Conservation (phyloP, 352 stramenopile genomes). For the Elongisporangium prolatum region DNA sequence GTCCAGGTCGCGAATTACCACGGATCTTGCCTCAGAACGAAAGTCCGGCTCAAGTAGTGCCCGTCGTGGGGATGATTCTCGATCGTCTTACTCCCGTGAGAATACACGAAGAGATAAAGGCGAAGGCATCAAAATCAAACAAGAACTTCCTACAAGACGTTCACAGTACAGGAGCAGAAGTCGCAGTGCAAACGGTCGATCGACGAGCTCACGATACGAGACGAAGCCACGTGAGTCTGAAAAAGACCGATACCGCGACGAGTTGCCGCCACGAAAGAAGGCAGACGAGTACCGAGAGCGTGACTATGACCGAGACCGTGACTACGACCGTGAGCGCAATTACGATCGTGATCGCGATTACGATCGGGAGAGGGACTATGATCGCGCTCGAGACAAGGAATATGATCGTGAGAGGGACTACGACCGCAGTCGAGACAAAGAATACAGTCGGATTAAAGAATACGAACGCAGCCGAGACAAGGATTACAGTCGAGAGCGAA, state of each 20-base stretch:
- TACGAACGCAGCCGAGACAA: conserved; percentile 3
- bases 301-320: conserved; percentile 8
- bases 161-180: conserved; percentile 10
- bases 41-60: conserved; percentile 2
- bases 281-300: conserved; percentile 5
- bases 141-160: conserved; percentile 5
- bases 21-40: conserved; percentile 18
- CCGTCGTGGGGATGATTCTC: conserved; percentile 10
- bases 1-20: conserved; percentile 39
- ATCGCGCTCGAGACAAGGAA: conserved; percentile 4
- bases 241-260: conserved; percentile 1
- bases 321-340: conserved; percentile 3
- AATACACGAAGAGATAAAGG: conserved; percentile 8
- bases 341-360: conserved; percentile 8
- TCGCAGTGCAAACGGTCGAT: conserved; percentile 17
- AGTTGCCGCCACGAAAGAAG: not conserved
- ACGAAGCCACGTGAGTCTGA: conserved; percentile 6
- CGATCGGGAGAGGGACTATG: conserved; percentile 5
- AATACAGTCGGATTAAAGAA: not conserved
- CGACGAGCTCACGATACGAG: conserved; percentile 22
- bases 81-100: conserved; percentile 1
- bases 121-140: conserved; percentile 6
- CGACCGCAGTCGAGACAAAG: conserved; percentile 1
- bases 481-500: conserved; percentile 4
- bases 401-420: conserved; percentile 8